Base-by-base conservation (phyloP, 441 rosid species). In the Pelargonium exstipulatum region DNA sequence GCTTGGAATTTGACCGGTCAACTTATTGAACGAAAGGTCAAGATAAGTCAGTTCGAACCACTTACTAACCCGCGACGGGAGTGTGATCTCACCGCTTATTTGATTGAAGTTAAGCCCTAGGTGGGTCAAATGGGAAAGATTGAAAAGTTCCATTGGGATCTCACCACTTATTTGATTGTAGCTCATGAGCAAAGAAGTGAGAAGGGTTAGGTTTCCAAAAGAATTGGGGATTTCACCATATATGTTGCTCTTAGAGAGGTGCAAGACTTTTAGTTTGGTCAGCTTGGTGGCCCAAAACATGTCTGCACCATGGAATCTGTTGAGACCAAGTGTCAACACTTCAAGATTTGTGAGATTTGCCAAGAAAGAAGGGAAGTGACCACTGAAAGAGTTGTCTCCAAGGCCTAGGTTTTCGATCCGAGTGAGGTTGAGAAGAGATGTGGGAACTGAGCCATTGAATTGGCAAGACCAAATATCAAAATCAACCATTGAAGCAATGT, bases 111-210 rank as follows among this genome's bases (percentile, higher is more conserved):
- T 1, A 0, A 76, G 69, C 10, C 14, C 13, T 0, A 69, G 42
- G 17, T 0, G 0, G 1, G 5, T 0, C 17, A 72, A n/a, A 0
- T 20, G 18, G 1, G 62, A 64, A 9, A 58, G 24, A 24, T 9
- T 4, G 20, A 69, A 70, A 13, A 72, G 51, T 17, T 35, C 67
- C 24, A 16, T 4, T 12, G 77, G 77, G 5, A 72, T 55, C 14
- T 73, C 80, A 0, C 57, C 57, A 13, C 3, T 61, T 0, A 82
- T 45, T 29, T 1, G 0, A 40, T 79, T 79, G 0, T 0, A 0
- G 0, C 2, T 0, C 1, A 79, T 32, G 0, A 0, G 16, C n/a
- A 79, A 53, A 0, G 0, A 0, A 7, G 4, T 37, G 13, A 42
- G 58, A 3, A 29, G n/a, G 65, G 62, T 49, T 0, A 49, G 57